Conservation (phyloP, 768 basidiomycete genomes). For the Podaxis rugospora region DNA sequence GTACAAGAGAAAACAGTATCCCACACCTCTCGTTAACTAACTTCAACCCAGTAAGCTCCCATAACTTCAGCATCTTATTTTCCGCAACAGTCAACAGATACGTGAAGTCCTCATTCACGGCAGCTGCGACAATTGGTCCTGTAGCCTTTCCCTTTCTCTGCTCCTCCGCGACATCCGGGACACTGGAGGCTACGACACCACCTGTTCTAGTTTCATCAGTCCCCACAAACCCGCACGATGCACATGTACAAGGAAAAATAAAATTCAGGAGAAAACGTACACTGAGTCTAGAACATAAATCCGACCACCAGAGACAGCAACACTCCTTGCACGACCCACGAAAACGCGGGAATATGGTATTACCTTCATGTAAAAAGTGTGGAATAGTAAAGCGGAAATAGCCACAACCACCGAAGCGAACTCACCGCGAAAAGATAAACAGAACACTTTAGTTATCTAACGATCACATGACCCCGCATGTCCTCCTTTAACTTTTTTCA, state of each 20-base stretch:
- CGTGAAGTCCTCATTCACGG: constrained; percentile 36
- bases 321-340: constrained; percentile 24
- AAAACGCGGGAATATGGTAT: constrained; percentile 47
- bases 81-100: constrained; percentile 67
- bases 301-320: constrained; percentile 56
- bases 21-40: constrained; percentile 61
- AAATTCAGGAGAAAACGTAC: constrained; percentile 33
- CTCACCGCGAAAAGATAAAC: background rate
- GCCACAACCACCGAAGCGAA: background rate
- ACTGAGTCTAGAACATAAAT: constrained; percentile 53
- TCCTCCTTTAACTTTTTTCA: background rate
- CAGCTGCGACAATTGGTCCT: constrained; percentile 58
- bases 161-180: constrained; percentile 26
- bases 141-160: constrained; percentile 27
- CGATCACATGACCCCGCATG: background rate
- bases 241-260: background rate
- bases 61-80: constrained; percentile 79
- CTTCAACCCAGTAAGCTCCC: constrained; percentile 53
- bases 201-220: constrained; percentile 41
- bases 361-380: background rate
- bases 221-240: too few species aligned
- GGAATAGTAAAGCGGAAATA: background rate
- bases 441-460: background rate
- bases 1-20: background rate
- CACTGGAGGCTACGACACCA: constrained; percentile 40